Base-by-base conservation (phyloP, 2,329 filamentous ascomycete genomes). In the Escovopsis weberi region DNA sequence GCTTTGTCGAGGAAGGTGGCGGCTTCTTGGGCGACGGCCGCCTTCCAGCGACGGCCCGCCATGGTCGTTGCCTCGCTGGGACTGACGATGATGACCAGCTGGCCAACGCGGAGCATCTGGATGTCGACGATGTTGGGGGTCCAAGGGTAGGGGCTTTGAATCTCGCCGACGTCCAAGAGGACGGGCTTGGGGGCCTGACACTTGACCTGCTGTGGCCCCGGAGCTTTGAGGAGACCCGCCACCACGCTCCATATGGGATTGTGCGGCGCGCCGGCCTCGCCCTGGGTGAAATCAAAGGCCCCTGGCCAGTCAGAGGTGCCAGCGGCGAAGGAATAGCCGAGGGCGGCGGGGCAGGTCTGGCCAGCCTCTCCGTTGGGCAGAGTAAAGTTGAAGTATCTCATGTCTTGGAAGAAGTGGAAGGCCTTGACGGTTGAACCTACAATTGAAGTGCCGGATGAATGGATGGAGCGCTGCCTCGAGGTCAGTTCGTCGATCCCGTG, bases 261-360 rank as follows among this genome's bases (percentile, higher is more conserved):
- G 12, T 38, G 74, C 35, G 85, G 80, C n/a, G 75, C 68, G 30
- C 79, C 80, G 1, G 78, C 75, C 49, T 84, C 75, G 50, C 87
- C 88, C 56, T 96, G 89, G 1, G 85, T 91, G 58, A 96, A 95
- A 61, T 96, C 89, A 54, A 94, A 94, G 0, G 78, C 79, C 1
- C 89, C 89, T 0, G 89, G 88, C 6, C 89, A 86, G 58, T 96
- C 89, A 0, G 85, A 85, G 0, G 89, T 96, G 10, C 89, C 89
- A 1, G 85, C 89, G 0, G 89, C 89, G 57, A 96, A 96, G 0
- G 84, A 88, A 57, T 91, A 94, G 6, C 89, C 89, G 46, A 96
- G 66, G 0, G 87, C 86, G 0, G 88, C 88, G 4, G 87, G 81
- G 52, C 89, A 96, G 0, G 88, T 94, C 40, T 65, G 69, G 6